A percentile compares a stretch with the other conserved stretches of the same genome.
Conservation (phyloP, 1,139 yeast species). For the Nakaseomyces nivariensis region DNA sequence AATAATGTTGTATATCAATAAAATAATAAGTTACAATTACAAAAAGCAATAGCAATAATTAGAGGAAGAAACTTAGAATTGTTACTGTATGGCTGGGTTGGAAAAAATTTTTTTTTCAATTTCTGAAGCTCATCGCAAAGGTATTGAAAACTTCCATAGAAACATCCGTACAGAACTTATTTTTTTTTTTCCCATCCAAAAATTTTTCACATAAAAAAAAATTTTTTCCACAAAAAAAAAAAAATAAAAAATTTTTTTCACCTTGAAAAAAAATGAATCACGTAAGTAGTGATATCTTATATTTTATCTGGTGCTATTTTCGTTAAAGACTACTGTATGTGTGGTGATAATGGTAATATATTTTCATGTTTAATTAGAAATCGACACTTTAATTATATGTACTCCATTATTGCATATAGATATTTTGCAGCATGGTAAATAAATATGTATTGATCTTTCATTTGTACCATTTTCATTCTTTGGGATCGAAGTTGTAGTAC, state of each 20-base stretch:
- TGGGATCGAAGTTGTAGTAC: conserved; percentile 27
- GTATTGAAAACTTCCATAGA: background rate
- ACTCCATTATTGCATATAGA: conserved; percentile 5
- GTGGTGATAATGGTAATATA: no score
- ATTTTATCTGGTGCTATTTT: no score
- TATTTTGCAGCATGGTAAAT: conserved; percentile 27
- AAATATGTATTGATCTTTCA: conserved; percentile 26
- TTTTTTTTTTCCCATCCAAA: background rate
- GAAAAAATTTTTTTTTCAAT: conserved; percentile 3
- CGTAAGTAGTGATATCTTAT: no score
- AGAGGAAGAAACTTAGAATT: no score
- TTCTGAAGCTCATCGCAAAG: background rate
- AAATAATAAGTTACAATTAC: background rate
- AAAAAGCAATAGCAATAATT: conserved; percentile 11
- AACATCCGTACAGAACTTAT: background rate
- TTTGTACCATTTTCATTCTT: conserved; percentile 30
- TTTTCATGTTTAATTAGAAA: no score
- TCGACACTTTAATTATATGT: background rate
- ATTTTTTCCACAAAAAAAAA: background rate
- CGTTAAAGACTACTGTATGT: no score
- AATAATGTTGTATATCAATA: background rate
- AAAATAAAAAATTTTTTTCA: no score
- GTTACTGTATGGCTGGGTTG: no score
- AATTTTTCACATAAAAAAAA: background rate
- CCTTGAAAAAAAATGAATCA: no score